Percentiles rank a stretch among this genome's conserved stretches.
Evolutionary conservation across 306 rosid species (phyloP).

Genomic region (Vigna angularis): DNA sequence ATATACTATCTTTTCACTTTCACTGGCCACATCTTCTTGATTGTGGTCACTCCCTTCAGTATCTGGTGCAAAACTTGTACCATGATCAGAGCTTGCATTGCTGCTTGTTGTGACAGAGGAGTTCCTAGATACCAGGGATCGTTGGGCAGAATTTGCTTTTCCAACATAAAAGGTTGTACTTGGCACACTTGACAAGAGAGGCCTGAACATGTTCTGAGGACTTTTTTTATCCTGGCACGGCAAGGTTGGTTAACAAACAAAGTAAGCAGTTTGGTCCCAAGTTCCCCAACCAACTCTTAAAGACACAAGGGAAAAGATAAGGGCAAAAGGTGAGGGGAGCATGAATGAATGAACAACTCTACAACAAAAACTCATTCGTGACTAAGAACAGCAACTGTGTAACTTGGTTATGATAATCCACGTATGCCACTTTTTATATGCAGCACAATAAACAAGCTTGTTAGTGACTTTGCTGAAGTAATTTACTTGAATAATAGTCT

Average conservation of each 20-base stretch:
- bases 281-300: not conserved
- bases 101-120: conserved; percentile 87
- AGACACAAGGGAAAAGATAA: conserved; percentile 8
- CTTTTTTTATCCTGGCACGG: conserved; percentile 79
- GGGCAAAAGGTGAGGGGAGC: conserved; percentile 5
- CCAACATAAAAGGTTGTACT: conserved; percentile 77
- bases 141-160: conserved; percentile 65
- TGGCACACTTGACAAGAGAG: conserved; percentile 90
- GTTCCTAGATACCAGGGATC: conserved; percentile 77
- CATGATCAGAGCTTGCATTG: conserved; percentile 81
- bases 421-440: conserved; percentile 12
- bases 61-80: conserved; percentile 61
- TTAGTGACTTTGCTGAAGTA: not conserved
- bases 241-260: conserved; percentile 25
- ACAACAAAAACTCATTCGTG: not conserved
- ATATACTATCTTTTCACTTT: conserved; percentile 58
- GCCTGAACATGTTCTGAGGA: conserved; percentile 91
- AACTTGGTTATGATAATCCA: conserved; percentile 1
- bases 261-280: conserved; percentile 26
- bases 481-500: conserved; percentile 17
- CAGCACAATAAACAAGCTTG: conserved; percentile 3
- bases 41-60: conserved; percentile 71
- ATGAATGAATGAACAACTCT: not conserved
- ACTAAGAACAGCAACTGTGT: conserved; percentile 1
- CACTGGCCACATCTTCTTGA: conserved; percentile 67